Evolutionary conservation across 176 grass and related monocot genomes (phyloP).

Genomic region (Triticum timopheevii): DNA sequence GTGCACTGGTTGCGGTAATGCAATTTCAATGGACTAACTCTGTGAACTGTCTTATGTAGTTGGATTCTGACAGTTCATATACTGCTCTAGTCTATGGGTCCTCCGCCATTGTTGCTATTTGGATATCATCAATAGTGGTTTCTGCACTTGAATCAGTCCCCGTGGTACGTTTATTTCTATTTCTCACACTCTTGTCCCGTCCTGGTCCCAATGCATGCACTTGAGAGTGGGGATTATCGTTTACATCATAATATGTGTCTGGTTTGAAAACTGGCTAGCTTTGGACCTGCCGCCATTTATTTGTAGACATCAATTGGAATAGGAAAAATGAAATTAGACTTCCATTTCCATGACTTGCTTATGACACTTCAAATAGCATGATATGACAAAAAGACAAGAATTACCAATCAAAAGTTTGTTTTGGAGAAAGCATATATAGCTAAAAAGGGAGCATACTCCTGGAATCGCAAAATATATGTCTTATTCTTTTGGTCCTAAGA

Average conservation of each 20-base stretch:
- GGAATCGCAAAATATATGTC: neutral
- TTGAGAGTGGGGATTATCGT: neutral
- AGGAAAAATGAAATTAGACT: neutral
- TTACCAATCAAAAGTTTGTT: neutral
- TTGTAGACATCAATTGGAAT: neutral
- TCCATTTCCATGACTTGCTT: neutral
- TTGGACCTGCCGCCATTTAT: neutral
- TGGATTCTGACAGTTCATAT: slow-evolving; percentile 62
- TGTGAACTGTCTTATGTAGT: slow-evolving; percentile 39
- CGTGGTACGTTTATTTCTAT: slow-evolving; percentile 43
- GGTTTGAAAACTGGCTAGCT: neutral
- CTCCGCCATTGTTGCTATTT: slow-evolving; percentile 53
- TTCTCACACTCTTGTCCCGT: neutral
- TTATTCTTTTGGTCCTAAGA: neutral
- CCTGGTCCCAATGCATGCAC: neutral
- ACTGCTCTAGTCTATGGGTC: slow-evolving; percentile 57
- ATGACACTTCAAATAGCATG: neutral
- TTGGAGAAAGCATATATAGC: neutral
- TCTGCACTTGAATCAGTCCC: slow-evolving; percentile 76
- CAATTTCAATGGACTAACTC: neutral
- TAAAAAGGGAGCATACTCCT: neutral
- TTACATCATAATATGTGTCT: neutral
- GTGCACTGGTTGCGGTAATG: neutral
- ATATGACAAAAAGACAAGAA: neutral
- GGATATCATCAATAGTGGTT: slow-evolving; percentile 68